Evolutionary conservation across 352 stramenopile species (phyloP), one percentile per base, ranked within the genome.

Genomic region (Globisporangium spinosum): DNA sequence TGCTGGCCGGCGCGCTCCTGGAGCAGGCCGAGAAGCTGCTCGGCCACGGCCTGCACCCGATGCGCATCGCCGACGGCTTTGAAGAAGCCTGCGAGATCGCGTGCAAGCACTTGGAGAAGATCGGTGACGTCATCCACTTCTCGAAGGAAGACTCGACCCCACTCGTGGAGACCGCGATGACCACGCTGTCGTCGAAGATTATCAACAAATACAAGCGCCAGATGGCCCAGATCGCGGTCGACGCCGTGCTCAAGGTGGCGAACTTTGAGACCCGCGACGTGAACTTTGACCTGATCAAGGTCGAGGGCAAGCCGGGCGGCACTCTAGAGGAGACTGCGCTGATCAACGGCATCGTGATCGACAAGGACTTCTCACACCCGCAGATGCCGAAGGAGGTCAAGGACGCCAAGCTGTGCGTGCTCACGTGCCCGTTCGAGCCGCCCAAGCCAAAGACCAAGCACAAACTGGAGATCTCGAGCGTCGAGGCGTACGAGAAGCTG

Each of bases 391-490:
- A 99, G 78, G 80, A 91, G 55, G 89, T 99, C 43, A 95, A 98
- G 66, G 89, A 99, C 87, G 98, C 96, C 59, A 99, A 99, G 82
- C 91, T 99, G 72, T 98, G 94, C 77, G 98, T 99, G 65, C 78
- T 99, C 15, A 99, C 98, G 69, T 99, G 97, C 79, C 96, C 98
- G 12, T 99, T 99, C 78, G 98, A 99, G 80, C 97, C 98, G 20
- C 98, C 98, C 32, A 99, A 99, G 88, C 98, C 98, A 60, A 99
- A 99, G 85, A 99, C 98, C 27, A 99, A 99, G 80, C 97, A 99
- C 87, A 99, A 99, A 89, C 83, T 99, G 35, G 97, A 99, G 77
- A 99, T 99, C 77, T 98, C 91, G 54, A 98, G 93, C 40, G 95
- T 95, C 29, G 97, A 99, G 74, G 97, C 96, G 9, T 99, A 99